Conservation (phyloP, 2,329 filamentous ascomycete genomes). For the Colletotrichum musicola region DNA sequence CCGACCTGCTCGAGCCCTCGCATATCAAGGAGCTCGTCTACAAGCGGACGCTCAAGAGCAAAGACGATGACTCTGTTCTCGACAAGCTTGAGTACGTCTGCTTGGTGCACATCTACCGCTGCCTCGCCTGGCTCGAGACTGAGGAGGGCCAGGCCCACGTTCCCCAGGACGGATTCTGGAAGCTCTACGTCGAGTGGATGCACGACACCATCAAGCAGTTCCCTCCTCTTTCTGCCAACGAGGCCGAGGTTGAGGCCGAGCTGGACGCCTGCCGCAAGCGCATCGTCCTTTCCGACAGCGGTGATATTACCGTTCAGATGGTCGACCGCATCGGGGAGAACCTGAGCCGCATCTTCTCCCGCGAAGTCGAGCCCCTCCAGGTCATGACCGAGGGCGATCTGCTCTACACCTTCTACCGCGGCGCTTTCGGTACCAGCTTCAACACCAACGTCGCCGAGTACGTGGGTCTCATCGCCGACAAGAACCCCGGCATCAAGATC, state of each 20-base stretch:
- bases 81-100: conserved; percentile 36
- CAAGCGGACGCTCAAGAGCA: conserved; percentile 33
- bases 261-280: conserved; percentile 21
- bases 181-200: conserved; percentile 32
- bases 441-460: conserved; percentile 35
- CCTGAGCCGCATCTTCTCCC: conserved; percentile 48
- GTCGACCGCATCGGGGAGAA: conserved; percentile 37
- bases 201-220: conserved; percentile 28
- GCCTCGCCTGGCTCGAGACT: conserved; percentile 27
- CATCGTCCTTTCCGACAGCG: conserved; percentile 29
- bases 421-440: conserved; percentile 31
- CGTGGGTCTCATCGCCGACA: conserved; percentile 42
- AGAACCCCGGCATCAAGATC: conserved; percentile 40
- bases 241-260: conserved; percentile 23
- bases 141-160: conserved; percentile 16
- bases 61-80: conserved; percentile 32
- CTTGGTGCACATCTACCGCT: conserved; percentile 30
- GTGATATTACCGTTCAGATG: conserved; percentile 33
- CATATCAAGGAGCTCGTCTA: conserved; percentile 33
- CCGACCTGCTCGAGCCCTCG: conserved; percentile 26
- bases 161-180: conserved; percentile 31
- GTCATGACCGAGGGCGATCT: conserved; percentile 52
- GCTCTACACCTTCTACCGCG: conserved; percentile 50
- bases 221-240: conserved; percentile 9
- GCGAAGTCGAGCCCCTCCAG: conserved; percentile 50